Conservation (phyloP, 176 grass and related monocot species). For the Puccinellia tenuiflora region DNA sequence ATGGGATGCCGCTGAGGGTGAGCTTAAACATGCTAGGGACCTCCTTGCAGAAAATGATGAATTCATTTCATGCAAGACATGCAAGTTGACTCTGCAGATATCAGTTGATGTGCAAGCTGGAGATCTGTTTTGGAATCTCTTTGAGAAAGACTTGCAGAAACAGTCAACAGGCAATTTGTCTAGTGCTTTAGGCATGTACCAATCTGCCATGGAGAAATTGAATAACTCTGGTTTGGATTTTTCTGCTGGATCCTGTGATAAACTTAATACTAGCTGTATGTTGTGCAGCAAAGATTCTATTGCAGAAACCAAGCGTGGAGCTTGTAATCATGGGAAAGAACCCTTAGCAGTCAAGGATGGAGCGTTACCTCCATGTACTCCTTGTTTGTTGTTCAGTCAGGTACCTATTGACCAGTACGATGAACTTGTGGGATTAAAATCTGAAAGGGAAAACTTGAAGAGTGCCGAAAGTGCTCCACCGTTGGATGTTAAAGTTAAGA, state of each 20-base stretch:
- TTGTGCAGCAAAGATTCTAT: not conserved
- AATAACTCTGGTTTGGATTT: conserved; percentile 28
- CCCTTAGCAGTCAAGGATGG: not conserved
- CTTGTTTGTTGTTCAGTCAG: conserved; percentile 29
- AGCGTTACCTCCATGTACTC: conserved; percentile 30
- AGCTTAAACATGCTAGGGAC: conserved; percentile 51
- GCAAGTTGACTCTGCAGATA: conserved; percentile 46
- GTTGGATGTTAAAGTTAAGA: conserved; percentile 31
- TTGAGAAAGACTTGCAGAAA: conserved; percentile 44
- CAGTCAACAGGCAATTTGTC: conserved; percentile 26
- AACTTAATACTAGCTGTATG: not conserved
- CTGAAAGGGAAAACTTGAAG: not conserved
- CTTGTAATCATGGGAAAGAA: conserved; percentile 9
- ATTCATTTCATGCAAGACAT: conserved; percentile 54
- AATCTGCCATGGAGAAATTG: conserved; percentile 54
- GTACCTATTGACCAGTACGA: not conserved
- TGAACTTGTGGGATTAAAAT: not conserved
- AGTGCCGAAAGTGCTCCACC: conserved; percentile 19
- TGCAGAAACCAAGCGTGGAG: not conserved
- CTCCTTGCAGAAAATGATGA: conserved; percentile 41
- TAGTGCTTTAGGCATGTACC: conserved; percentile 53
- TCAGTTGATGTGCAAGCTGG: conserved; percentile 60
- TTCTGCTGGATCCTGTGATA: not conserved
- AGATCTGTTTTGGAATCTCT: conserved; percentile 53
- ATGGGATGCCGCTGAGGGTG: conserved; percentile 52